Conservation (phyloP, 2,329 filamentous ascomycete genomes). For the Leptographium lundbergii region DNA sequence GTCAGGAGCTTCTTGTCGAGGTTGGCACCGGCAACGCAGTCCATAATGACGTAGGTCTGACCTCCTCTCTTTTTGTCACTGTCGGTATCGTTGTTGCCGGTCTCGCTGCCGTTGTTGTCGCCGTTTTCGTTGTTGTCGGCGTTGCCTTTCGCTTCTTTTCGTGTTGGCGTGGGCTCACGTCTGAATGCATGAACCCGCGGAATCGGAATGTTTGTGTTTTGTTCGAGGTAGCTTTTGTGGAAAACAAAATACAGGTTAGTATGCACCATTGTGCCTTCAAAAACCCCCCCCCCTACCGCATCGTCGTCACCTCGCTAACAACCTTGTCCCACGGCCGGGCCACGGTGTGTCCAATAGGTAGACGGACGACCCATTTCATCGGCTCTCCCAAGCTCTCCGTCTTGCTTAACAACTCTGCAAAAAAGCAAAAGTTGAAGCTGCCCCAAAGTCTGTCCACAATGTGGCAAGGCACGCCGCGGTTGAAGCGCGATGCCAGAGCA, state of each 20-base stretch:
- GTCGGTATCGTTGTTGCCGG: background rate
- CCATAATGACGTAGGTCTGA: slow-evolving; percentile 14
- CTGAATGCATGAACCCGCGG: slow-evolving; percentile 14
- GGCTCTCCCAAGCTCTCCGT: background rate
- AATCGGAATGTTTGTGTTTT: slow-evolving; percentile 14
- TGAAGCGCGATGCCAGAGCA: slow-evolving; percentile 1
- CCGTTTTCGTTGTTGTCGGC: background rate
- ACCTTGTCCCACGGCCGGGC: background rate
- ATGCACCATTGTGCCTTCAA: background rate
- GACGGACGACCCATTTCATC: background rate
- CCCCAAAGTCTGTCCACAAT: background rate
- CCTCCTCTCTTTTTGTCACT: background rate
- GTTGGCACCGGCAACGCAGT: slow-evolving; percentile 12
- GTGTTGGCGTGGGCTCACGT: slow-evolving; percentile 1
- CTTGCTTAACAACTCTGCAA: background rate
- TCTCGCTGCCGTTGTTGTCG: slow-evolving; percentile 1
- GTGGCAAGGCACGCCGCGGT: background rate
- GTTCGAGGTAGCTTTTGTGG: slow-evolving; percentile 9
- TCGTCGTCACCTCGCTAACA: background rate
- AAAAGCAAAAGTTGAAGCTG: slow-evolving; percentile 5
- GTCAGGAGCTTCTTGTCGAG: slow-evolving; percentile 9
- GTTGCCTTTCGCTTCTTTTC: background rate
- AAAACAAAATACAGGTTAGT: background rate
- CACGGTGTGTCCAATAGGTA: background rate
- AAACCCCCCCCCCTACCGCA: background rate